Evolutionary conservation across 1,284 basidiomycete species (phyloP).

Genomic region (Naganishia cerealis): DNA sequence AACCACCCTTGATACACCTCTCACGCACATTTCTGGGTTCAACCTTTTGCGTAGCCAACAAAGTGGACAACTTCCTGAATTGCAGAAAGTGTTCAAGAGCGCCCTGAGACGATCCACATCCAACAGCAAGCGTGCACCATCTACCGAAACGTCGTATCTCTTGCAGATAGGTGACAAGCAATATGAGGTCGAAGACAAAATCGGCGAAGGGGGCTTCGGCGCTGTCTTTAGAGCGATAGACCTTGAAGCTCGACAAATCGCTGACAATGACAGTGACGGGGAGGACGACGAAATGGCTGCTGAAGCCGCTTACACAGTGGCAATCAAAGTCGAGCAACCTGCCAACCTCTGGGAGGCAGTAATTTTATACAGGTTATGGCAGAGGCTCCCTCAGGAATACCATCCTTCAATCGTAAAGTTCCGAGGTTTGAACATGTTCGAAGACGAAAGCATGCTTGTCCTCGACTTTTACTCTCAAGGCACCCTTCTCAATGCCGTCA

Average conservation of each 20-base stretch:
- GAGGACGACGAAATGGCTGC: conserved; percentile 64
- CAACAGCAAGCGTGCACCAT: conserved; percentile 38
- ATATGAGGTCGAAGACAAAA: conserved; percentile 75
- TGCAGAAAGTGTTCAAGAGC: conserved; percentile 59
- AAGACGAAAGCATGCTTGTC: conserved; percentile 86
- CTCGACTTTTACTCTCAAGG: conserved; percentile 89
- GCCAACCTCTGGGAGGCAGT: conserved; percentile 90
- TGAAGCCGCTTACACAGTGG: conserved; percentile 66
- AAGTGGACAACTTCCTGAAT: conserved; percentile 63
- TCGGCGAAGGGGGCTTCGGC: conserved; percentile 96
- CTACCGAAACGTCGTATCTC: conserved; percentile 40
- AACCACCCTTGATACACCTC: conserved; percentile 61
- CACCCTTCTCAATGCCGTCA: conserved; percentile 88
- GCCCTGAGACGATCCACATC: conserved; percentile 43
- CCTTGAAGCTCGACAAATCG: conserved; percentile 58
- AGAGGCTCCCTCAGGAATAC: conserved; percentile 62
- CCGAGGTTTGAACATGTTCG: conserved; percentile 73
- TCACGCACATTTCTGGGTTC: conserved; percentile 63
- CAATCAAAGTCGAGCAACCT: conserved; percentile 90
- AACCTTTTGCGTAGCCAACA: conserved; percentile 62
- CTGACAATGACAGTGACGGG: conserved; percentile 60
- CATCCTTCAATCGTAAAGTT: conserved; percentile 70
- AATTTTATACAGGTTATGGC: conserved; percentile 75
- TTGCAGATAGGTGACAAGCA: conserved; percentile 61
- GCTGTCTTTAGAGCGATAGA: conserved; percentile 79